Conservation (phyloP, 495 filamentous ascomycete species). For the Cladorrhinum samala region DNA sequence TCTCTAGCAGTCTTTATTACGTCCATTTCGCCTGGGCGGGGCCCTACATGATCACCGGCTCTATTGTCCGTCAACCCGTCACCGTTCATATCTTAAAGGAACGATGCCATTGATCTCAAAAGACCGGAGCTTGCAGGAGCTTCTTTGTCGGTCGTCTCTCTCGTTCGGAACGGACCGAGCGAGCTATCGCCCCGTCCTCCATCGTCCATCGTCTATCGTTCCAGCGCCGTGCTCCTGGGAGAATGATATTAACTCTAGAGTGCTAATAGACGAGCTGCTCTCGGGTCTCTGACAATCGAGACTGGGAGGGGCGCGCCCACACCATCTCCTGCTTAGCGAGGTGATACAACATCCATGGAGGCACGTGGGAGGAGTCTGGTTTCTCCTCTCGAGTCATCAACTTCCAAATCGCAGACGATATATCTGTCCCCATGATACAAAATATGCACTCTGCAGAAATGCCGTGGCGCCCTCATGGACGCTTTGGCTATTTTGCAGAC, state of each 20-base stretch:
- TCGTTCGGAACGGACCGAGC: neutral
- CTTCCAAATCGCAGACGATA: neutral
- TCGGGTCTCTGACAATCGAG: neutral
- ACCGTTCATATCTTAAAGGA: neutral
- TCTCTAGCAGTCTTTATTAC: too few relatives aligned
- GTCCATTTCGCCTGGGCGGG: too few relatives aligned
- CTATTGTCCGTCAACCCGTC: neutral
- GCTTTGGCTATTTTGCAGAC: neutral
- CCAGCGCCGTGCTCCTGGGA: neutral
- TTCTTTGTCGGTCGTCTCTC: neutral
- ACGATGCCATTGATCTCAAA: neutral
- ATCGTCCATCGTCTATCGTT: neutral
- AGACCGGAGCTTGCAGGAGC: neutral
- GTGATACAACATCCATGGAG: conserved; percentile 1
- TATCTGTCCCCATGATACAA: neutral
- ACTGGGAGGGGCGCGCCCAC: neutral
- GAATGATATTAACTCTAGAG: neutral
- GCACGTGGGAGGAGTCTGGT: neutral
- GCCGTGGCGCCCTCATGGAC: neutral
- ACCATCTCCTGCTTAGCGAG: neutral
- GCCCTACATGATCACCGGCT: neutral
- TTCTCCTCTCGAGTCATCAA: neutral
- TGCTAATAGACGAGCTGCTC: neutral
- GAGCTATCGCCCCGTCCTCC: neutral
- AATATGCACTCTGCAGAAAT: neutral